These are phyloP conservation scores for Microsporum audouinii DNA, from an alignment of 2,329 filamentous ascomycete genomes.

Conservation along the genomic window DNA sequence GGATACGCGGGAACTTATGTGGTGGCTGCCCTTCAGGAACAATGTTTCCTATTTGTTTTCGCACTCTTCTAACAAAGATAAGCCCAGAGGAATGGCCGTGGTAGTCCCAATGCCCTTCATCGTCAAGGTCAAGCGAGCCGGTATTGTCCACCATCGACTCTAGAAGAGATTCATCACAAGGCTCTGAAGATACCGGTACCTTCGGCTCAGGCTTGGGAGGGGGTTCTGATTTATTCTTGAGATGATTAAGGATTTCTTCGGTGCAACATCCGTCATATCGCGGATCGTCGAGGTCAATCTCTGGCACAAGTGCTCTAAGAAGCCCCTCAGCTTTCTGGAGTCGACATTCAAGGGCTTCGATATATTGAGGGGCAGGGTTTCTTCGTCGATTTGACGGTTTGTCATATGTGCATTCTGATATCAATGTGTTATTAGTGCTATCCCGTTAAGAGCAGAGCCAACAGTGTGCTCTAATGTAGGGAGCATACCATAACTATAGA, in stretches of 20 bases:
- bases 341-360: constrained; percentile 74
- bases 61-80: constrained; percentile 76
- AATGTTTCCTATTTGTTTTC: constrained; percentile 72
- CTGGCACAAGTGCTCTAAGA: constrained; percentile 67
- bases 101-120: constrained; percentile 87
- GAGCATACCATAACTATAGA: constrained; percentile 86
- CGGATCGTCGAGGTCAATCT: constrained; percentile 74
- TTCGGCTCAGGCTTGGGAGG: constrained; percentile 17
- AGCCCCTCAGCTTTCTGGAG: constrained; percentile 73
- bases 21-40: constrained; percentile 46
- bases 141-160: constrained; percentile 93
- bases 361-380: constrained; percentile 85
- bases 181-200: constrained; percentile 23
- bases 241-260: constrained; percentile 41
- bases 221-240: constrained; percentile 26
- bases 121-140: constrained; percentile 81
- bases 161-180: constrained; percentile 58
- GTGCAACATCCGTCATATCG: constrained; percentile 66
- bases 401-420: constrained; percentile 80
- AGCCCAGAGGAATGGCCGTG: constrained; percentile 86
- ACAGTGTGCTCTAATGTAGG: background rate
- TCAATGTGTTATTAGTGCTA: background rate
- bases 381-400: constrained; percentile 84
- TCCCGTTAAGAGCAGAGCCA: background rate
- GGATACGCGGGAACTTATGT: constrained; percentile 39